Conservation (phyloP, 495 filamentous ascomycete genomes). For the Talaromyces liani region DNA sequence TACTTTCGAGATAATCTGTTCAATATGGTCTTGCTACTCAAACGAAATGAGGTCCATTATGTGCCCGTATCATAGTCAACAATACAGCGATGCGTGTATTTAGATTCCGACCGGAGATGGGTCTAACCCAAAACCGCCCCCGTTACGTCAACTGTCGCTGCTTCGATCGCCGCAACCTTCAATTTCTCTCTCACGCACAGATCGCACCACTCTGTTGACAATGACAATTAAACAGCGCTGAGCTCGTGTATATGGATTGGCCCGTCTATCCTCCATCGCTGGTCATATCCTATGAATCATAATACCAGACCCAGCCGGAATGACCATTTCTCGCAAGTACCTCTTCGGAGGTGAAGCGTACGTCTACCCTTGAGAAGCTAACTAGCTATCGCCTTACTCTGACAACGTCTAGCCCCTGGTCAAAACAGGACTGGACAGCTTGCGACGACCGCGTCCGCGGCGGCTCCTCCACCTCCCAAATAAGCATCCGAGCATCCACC, state of each 20-base stretch:
- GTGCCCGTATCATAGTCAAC: not conserved
- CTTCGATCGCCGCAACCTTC: not conserved
- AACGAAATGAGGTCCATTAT: not conserved
- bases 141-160: constrained; percentile 1
- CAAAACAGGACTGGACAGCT: constrained; percentile 50
- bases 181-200: not conserved
- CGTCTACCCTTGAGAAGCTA: not conserved
- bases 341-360: constrained; percentile 6
- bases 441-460: constrained; percentile 71
- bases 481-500: constrained; percentile 17
- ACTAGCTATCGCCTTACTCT: too few relatives aligned
- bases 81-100: not conserved
- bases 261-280: not conserved
- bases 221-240: not conserved
- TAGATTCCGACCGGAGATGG: not conserved
- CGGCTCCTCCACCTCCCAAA: constrained; percentile 52
- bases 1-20: not conserved
- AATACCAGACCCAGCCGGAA: not conserved
- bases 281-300: not conserved
- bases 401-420: constrained; percentile 47
- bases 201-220: not conserved
- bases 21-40: not conserved
- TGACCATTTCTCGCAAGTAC: not conserved
- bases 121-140: not conserved
- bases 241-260: not conserved